Percentiles rank a stretch among this genome's conserved stretches.
Evolutionary conservation across 192 early-diverging fungal species (phyloP).

Genomic region (Dispira parvispora): DNA sequence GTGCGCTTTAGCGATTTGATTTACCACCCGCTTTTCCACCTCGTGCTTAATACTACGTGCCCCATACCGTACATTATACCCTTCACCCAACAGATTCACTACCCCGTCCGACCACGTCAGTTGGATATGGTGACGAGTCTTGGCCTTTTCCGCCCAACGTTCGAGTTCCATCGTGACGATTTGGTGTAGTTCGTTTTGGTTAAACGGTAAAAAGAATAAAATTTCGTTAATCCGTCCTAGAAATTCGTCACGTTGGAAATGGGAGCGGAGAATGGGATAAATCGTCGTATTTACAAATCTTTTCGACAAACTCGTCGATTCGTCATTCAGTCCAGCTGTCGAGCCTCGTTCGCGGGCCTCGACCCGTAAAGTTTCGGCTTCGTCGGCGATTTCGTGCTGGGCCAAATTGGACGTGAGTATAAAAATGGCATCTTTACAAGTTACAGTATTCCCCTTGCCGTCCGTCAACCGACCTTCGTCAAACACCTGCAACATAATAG

Average conservation of each 20-base stretch:
- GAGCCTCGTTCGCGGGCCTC: conserved; percentile 15
- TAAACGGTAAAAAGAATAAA: conserved; percentile 26
- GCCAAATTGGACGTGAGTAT: conserved; percentile 30
- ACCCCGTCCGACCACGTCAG: conserved; percentile 22
- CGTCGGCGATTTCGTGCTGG: conserved; percentile 28
- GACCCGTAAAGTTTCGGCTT: conserved; percentile 22
- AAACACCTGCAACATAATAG: conserved; percentile 26
- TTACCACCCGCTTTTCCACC: conserved; percentile 25
- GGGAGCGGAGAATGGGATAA: conserved; percentile 26
- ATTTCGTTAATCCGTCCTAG: conserved; percentile 29
- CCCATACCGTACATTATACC: conserved; percentile 28
- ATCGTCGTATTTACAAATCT: conserved; percentile 23
- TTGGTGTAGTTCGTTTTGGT: conserved; percentile 17
- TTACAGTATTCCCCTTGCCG: conserved; percentile 26
- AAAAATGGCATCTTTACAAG: conserved; percentile 29
- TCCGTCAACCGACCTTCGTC: conserved; percentile 29
- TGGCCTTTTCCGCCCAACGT: conserved; percentile 24
- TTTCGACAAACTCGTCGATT: conserved; percentile 18
- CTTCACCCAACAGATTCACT: conserved; percentile 17
- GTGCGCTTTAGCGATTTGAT: conserved; percentile 24
- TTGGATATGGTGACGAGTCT: conserved; percentile 22
- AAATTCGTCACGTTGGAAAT: conserved; percentile 27
- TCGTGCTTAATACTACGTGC: conserved; percentile 30
- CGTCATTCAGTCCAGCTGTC: conserved; percentile 14
- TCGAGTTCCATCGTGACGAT: conserved; percentile 19